Evolutionary conservation across 202 grass and related monocot genomes (phyloP), one percentile per base, ranked within the genome.

Genomic region (Zoysia matrella): DNA sequence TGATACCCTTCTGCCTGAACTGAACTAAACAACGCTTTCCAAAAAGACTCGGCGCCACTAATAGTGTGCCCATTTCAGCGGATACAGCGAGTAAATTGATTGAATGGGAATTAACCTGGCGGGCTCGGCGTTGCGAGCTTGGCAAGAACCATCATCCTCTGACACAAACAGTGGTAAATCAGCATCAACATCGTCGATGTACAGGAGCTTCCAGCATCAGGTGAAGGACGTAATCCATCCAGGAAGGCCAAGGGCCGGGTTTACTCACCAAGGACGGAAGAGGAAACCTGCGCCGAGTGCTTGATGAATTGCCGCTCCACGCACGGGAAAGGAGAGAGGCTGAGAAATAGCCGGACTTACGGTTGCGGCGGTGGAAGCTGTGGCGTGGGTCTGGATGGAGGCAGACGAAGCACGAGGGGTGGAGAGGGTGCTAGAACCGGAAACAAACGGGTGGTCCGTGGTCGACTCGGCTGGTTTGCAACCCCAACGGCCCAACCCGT

Each of bases 21-120:
- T 13, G 22, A 30, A 30, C 22, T 30, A 30, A 60, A 42, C 11
- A 22, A 73, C 53, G 50, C n/a, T 64, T 14, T 52, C 16, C 41
- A 56, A 65, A 82, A 14, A 56, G 44, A 70, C 7, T 48, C 2
- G 4, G 69, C 48, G 22, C 6, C 10, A 60, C 22, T 30, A 8
- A 9, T 14, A 12, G 13, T 4, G 7, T 22, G 11, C 60, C 11
- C n/a, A 46, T 2, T 30, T 30, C 22, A 30, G 22, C 22, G 22
- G 22, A 30, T 30, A 30, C 22, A 30, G 22, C 22, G 22, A 72
- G 76, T 36, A 69, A 47, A 15, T 77, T 30, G 51, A 62, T 51
- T 12, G 18, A 40, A 60, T 41, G 40, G 11, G 9, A 14, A 67
- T 81, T 88, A 61, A 88, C 69, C 72, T 74, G 81, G 36, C 11